Conservation (phyloP, 106 monocot genomes). For the Posidonia australis region DNA sequence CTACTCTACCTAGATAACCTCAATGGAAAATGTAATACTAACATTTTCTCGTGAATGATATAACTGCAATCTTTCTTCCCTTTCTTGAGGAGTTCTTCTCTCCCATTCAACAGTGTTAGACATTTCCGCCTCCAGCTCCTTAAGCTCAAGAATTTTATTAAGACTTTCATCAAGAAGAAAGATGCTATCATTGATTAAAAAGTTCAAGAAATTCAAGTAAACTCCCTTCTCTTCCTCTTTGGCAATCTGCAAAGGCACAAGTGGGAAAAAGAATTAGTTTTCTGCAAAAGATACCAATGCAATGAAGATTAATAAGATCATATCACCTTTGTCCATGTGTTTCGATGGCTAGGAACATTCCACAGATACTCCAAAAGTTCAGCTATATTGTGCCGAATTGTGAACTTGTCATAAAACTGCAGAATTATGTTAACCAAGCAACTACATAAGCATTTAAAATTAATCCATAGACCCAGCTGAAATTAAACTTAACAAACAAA, state of each 20-base stretch:
- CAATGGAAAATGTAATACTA: constrained; percentile 14
- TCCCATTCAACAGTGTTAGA: constrained; percentile 87
- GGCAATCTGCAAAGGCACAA: constrained; percentile 55
- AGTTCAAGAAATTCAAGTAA: constrained; percentile 94
- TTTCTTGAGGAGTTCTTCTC: constrained; percentile 71
- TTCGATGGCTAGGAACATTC: constrained; percentile 86
- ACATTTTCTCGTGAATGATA: constrained; percentile 89
- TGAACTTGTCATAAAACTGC: constrained; percentile 98
- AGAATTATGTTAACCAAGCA: constrained; percentile 11
- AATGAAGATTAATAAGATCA: not conserved
- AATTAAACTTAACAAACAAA: not conserved
- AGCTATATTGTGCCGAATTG: constrained; percentile 94
- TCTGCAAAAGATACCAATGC: not conserved
- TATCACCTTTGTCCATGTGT: constrained; percentile 67
- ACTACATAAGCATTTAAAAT: not conserved
- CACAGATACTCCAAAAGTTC: constrained; percentile 92
- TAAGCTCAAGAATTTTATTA: constrained; percentile 94
- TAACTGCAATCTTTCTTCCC: constrained; percentile 76
- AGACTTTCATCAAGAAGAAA: constrained; percentile 99
- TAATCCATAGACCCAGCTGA: not conserved
- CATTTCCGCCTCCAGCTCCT: constrained; percentile 95
- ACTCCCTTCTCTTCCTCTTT: constrained; percentile 97
- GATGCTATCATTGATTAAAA: constrained; percentile 97
- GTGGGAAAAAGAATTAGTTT: not conserved
- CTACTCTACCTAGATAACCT: not conserved